phyloP scores from a whole-genome alignment of 2,329 filamentous ascomycete species.

The Dactylella cylindrospora region DNA sequence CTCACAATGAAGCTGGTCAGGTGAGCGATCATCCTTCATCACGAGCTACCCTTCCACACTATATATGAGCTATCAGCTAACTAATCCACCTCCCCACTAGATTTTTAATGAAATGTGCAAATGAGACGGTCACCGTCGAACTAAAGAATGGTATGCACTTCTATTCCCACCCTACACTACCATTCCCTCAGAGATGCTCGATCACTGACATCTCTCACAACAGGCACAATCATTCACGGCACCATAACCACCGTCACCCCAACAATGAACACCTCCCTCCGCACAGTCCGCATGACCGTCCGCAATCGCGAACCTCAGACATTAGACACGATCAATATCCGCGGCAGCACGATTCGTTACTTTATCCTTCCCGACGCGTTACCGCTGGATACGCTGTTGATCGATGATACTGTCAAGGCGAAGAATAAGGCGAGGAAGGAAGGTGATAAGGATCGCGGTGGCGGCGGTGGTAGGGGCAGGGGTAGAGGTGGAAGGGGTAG shows the following conservation, averaged over 20 bases:
- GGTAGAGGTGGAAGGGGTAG: slow-evolving; percentile 56
- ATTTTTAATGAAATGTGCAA: slow-evolving; percentile 98
- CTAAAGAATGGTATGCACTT: slow-evolving; percentile 88
- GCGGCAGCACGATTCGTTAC: slow-evolving; percentile 93
- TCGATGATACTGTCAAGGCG: slow-evolving; percentile 95
- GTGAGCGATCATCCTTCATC: slow-evolving; percentile 55
- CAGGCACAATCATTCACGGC: slow-evolving; percentile 92
- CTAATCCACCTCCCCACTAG: slow-evolving; percentile 56
- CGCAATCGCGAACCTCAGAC: slow-evolving; percentile 83
- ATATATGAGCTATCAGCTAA: slow-evolving; percentile 29
- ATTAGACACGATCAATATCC: slow-evolving; percentile 94
- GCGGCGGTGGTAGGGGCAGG: slow-evolving; percentile 57
- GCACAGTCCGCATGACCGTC: slow-evolving; percentile 93
- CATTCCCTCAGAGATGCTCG: slow-evolving; percentile 14
- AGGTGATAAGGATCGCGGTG: slow-evolving; percentile 61
- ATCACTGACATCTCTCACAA: slow-evolving; percentile 14
- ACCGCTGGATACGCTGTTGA: slow-evolving; percentile 88
- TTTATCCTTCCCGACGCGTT: slow-evolving; percentile 94
- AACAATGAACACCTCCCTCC: slow-evolving; percentile 96
- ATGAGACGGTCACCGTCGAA: slow-evolving; percentile 97
- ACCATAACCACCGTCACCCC: slow-evolving; percentile 96
- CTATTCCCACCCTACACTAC: slow-evolving; percentile 42
- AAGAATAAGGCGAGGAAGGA: slow-evolving; percentile 99
- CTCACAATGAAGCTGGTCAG: slow-evolving; percentile 92
- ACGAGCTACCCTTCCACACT: slow-evolving; percentile 35